These are phyloP conservation scores for Cystoderma amianthinum DNA, from an alignment of 768 basidiomycete species.

Conservation along the genomic window DNA sequence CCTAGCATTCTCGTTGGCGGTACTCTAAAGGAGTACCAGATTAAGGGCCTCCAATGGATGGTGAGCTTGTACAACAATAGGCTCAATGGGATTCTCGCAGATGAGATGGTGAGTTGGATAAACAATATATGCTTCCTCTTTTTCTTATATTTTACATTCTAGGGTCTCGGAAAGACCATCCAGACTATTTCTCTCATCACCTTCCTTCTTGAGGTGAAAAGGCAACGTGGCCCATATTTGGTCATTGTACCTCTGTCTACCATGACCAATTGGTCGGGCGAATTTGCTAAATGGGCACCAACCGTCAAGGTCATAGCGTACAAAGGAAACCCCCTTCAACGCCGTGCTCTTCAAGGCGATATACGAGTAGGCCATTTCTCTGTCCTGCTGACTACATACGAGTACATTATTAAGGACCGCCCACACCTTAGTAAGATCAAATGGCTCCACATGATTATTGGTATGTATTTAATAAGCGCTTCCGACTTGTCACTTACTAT, in stretches of 20 bases:
- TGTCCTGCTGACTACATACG: constrained; percentile 90
- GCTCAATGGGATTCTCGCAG: constrained; percentile 90
- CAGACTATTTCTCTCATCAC: constrained; percentile 93
- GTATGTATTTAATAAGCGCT: constrained; percentile 26
- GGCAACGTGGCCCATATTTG: constrained; percentile 89
- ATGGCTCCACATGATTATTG: constrained; percentile 98
- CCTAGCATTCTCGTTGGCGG: constrained; percentile 77
- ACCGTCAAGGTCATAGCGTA: constrained; percentile 73
- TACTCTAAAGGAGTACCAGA: constrained; percentile 89
- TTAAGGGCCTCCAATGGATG: constrained; percentile 98
- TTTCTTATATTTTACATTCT: constrained; percentile 1
- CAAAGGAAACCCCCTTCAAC: constrained; percentile 85
- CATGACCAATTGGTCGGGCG: constrained; percentile 95
- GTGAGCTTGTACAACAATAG: constrained; percentile 96
- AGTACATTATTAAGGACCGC: constrained; percentile 98
- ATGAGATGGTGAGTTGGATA: constrained; percentile 68
- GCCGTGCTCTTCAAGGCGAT: constrained; percentile 71
- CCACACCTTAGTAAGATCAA: constrained; percentile 83
- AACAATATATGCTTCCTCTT: constrained; percentile 2
- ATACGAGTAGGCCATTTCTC: constrained; percentile 81
- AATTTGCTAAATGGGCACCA: constrained; percentile 97
- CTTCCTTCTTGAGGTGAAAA: constrained; percentile 89
- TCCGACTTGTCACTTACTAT: constrained; percentile 2
- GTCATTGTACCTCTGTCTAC: constrained; percentile 95
- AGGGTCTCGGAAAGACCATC: constrained; percentile 95